These are phyloP conservation scores for Quercus tomentella DNA, from an alignment of 331 rosid species.

Conservation along the genomic window DNA sequence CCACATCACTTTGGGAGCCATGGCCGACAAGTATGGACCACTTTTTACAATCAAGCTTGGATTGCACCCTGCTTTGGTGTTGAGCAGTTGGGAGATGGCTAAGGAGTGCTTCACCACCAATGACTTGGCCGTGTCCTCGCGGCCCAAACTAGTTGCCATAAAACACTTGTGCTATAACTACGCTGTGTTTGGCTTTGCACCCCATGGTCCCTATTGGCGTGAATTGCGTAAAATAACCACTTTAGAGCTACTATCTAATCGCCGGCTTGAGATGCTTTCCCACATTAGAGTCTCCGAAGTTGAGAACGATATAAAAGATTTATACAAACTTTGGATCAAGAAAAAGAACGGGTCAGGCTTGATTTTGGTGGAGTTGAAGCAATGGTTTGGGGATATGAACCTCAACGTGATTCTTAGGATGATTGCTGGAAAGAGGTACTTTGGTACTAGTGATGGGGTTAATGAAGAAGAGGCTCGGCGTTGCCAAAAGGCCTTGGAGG, in stretches of 20 bases:
- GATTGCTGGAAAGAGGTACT: conserved; percentile 15
- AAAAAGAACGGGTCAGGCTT: background rate
- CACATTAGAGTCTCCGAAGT: conserved; percentile 6
- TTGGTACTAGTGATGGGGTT: background rate
- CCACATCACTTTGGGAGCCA: conserved; percentile 11
- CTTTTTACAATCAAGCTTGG: conserved; percentile 9
- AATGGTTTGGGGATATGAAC: background rate
- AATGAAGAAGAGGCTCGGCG: conserved; percentile 4
- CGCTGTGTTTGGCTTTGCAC: conserved; percentile 9
- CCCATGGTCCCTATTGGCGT: conserved; percentile 22
- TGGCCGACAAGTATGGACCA: conserved; percentile 16
- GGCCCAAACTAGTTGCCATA: background rate
- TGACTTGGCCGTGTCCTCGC: conserved; percentile 1
- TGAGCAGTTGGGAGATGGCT: conserved; percentile 16
- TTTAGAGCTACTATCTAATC: conserved; percentile 7
- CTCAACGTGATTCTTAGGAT: conserved; percentile 2
- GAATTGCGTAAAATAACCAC: conserved; percentile 7
- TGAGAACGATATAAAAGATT: background rate
- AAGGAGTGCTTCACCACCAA: conserved; percentile 14
- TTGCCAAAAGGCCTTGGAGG: conserved; percentile 3
- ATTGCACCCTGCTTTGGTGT: background rate
- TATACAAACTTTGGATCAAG: conserved; percentile 2
- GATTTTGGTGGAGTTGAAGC: conserved; percentile 3
- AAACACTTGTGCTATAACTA: background rate
- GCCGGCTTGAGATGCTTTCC: background rate